Evolutionary conservation across 2,329 filamentous ascomycete species (phyloP), one percentile per base, ranked within the genome.

Genomic region (Chaetomium sp.): DNA sequence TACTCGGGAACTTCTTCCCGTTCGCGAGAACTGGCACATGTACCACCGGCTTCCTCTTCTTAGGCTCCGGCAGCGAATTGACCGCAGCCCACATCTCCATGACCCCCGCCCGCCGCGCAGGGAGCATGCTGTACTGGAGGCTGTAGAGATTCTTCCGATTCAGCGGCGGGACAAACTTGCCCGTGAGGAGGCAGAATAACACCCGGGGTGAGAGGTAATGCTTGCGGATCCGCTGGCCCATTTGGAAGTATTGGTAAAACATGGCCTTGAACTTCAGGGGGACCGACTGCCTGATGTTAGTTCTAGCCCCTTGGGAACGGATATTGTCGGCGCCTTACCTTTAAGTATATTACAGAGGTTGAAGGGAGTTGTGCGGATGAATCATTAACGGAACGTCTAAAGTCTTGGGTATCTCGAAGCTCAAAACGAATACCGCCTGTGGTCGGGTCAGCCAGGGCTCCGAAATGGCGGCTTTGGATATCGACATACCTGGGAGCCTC

Each of bases 171-270:
- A 98, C 93, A 70, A 97, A 97, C 67, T 90, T 91, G 65, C 95
- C 95, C 0, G 92, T 96, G 27, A 93, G 82, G 1, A 99, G 87
- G 72, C 92, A 95, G 47, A 97, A 83, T 56, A 98, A 85, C 23
- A 99, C 96, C 16, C 89, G 86, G 0, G 92, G 92, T 0, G 93
- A 94, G 51, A 98, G 83, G 76, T 99, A 99, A 78, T 99, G 95
- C 76, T 96, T 97, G 64, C 92, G 89, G 67, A 99, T 92, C 56
- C 95, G 92, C 68, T 91, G 87, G 31, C 90, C 93, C 72, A 99
- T 92, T 76, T 97, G 93, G 74, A 96, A 97, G 78, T 99, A 99
- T 73, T 98, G 93, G 66, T 96, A 87, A 77, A 99, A 98, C 87
- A 98, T 98, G 72, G 91, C 91, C n/a, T 89, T 86, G 70, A 98